Evolutionary conservation across 768 basidiomycete species (phyloP).

Genomic region (Tulasnella sp.): DNA sequence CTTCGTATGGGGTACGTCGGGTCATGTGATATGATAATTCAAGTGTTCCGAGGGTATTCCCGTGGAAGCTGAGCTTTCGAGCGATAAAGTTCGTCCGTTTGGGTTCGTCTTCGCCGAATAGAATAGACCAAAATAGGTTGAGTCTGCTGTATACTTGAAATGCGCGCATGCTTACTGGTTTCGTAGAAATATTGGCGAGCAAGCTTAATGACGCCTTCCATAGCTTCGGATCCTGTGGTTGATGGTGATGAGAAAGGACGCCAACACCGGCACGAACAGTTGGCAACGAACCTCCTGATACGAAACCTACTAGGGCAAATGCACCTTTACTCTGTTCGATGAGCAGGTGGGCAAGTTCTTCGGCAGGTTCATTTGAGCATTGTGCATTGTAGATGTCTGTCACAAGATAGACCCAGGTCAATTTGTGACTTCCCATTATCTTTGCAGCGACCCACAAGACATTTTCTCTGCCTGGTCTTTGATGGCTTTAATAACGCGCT

Average conservation of each 20-base stretch:
- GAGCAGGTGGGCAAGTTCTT: slow-evolving; percentile 65
- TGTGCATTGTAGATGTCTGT: slow-evolving; percentile 86
- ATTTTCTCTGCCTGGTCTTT: slow-evolving; percentile 77
- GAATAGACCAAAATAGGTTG: neutral
- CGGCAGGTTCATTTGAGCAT: slow-evolving; percentile 73
- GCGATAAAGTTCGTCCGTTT: slow-evolving; percentile 75
- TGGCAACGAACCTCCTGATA: slow-evolving; percentile 59
- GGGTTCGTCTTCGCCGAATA: slow-evolving; percentile 60
- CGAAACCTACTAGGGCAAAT: slow-evolving; percentile 66
- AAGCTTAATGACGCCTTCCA: slow-evolving; percentile 80
- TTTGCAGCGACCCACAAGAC: slow-evolving; percentile 51
- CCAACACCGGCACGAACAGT: neutral
- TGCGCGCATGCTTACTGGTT: slow-evolving; percentile 25
- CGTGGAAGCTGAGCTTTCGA: slow-evolving; percentile 75
- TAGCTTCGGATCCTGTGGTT: slow-evolving; percentile 72
- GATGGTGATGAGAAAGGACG: neutral
- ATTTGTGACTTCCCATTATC: neutral
- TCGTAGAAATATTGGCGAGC: slow-evolving; percentile 56
- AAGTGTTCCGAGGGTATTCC: slow-evolving; percentile 71
- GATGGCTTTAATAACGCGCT: slow-evolving; percentile 47
- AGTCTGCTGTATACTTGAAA: slow-evolving; percentile 8
- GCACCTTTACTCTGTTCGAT: slow-evolving; percentile 66
- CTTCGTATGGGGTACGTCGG: slow-evolving; percentile 65
- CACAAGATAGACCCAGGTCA: no score
- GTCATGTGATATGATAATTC: slow-evolving; percentile 62